Evolutionary conservation across 1,284 basidiomycete species (phyloP).

Genomic region (Sphaerobolus stellatus): DNA sequence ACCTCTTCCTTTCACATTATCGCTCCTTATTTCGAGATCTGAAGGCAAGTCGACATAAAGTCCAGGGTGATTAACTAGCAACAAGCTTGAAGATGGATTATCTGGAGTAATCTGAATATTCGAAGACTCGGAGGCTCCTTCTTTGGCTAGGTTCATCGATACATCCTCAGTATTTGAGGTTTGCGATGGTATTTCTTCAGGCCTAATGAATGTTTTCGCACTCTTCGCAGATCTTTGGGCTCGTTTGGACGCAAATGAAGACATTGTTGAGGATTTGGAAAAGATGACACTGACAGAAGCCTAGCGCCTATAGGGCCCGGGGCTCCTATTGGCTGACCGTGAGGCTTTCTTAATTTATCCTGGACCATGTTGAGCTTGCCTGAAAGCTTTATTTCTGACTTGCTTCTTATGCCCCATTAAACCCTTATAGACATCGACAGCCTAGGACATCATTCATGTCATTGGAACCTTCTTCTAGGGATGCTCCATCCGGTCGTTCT

Average conservation of each 20-base stretch:
- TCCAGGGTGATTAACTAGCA: no score
- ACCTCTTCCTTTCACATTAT: slow-evolving; percentile 25
- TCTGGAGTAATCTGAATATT: background rate
- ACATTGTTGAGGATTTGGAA: background rate
- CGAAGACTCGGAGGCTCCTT: background rate
- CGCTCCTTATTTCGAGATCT: slow-evolving; percentile 21
- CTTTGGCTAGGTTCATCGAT: background rate
- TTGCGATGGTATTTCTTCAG: slow-evolving; percentile 21
- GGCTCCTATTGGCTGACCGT: no score
- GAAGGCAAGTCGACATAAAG: slow-evolving; percentile 22
- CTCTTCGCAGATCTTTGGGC: slow-evolving; percentile 15
- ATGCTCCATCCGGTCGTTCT: no score
- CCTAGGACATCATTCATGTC: no score
- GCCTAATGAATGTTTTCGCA: slow-evolving; percentile 35
- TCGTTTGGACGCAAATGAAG: slow-evolving; percentile 22
- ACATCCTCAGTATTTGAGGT: background rate
- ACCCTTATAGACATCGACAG: no score
- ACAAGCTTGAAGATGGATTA: background rate
- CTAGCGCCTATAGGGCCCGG: no score
- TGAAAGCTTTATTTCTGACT: no score
- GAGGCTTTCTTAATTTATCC: no score
- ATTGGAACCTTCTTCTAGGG: no score
- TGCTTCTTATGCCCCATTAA: no score
- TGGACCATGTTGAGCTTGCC: no score
- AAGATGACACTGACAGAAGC: no score